Evolutionary conservation across 2,329 filamentous ascomycete genomes (phyloP).

Genomic region (Verticillium isaacii): DNA sequence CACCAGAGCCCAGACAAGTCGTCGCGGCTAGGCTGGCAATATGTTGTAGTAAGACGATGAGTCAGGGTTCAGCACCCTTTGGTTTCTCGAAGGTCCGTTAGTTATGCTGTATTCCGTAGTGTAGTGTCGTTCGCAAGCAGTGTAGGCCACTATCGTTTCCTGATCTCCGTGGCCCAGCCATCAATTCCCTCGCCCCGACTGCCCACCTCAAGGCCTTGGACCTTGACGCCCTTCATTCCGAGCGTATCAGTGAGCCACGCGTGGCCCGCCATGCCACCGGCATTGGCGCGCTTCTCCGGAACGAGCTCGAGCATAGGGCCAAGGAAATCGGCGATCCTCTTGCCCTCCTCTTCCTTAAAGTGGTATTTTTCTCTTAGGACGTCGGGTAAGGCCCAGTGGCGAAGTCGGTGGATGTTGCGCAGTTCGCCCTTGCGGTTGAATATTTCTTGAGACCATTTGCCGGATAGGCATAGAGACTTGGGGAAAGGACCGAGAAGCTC

Average conservation of each 20-base stretch:
- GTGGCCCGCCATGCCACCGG: conserved; percentile 89
- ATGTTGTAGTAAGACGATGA: not conserved
- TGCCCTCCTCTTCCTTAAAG: conserved; percentile 77
- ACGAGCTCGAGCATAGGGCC: conserved; percentile 86
- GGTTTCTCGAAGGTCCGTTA: not conserved
- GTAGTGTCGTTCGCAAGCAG: not conserved
- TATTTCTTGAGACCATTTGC: conserved; percentile 98
- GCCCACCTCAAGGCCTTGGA: conserved; percentile 71
- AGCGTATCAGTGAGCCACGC: conserved; percentile 77
- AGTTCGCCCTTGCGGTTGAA: conserved; percentile 98
- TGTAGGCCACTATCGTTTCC: conserved; percentile 59
- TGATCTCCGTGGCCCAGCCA: conserved; percentile 86
- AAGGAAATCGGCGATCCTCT: conserved; percentile 75
- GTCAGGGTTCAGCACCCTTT: not conserved
- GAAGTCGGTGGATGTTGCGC: conserved; percentile 91
- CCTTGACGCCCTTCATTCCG: conserved; percentile 77
- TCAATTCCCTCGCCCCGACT: conserved; percentile 88
- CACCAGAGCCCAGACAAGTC: not conserved
- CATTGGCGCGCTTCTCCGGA: conserved; percentile 87
- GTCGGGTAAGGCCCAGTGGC: conserved; percentile 92
- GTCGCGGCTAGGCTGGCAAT: not conserved
- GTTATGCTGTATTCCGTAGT: not conserved
- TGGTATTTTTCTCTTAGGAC: conserved; percentile 97
- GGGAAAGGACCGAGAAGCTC: conserved; percentile 92
- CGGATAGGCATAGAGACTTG: conserved; percentile 83